Evolutionary conservation across 164 flowering plant genomes (phyloP), one percentile per base, ranked within the genome.

Genomic region (Vitis amurensis): DNA sequence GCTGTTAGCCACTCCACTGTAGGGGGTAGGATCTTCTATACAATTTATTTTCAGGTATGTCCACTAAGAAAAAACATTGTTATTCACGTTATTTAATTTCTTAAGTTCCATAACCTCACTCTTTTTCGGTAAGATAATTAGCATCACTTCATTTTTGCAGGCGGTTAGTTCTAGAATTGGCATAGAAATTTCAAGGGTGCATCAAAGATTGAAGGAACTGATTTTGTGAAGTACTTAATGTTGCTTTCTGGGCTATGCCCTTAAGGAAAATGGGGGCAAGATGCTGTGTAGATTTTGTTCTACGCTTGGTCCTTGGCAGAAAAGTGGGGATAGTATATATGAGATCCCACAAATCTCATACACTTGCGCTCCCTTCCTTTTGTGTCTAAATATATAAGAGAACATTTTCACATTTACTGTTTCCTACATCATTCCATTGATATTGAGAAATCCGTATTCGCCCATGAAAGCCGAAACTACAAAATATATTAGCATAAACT

Each of bases 1-100:
- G 11, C 10, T 17, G 70, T 53, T 9, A 64, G 51, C 23, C 49
- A 57, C 58, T 66, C 50, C 52, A 14, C n/a, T 59, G 65, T 50
- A 53, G 66, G 57, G 11, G 53, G 51, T 60, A 44, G 9, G 48
- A 13, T 68, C 16, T 55, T 56, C 51, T 30, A 47, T 50, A 57
- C n/a, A 16, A 44, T 56, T 16, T 52, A 67, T 56, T 31, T 53
- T 37, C 55, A 69, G 71, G 65, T 69, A n/a, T n/a, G n/a, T n/a
- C n/a, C n/a, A n/a, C n/a, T n/a, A n/a, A n/a, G n/a, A n/a, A n/a
- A 52, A 11, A 50, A 50, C 3, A 13, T 50, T 13, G 3, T 3
- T 3, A 50, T 13, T 50, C 53, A 50, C 13, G 14, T 50, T 11
- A 23, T 23, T 11, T 50, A 11, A 8, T 50, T 13, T 13, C 15